These are phyloP conservation scores for Candida nonsorbophila DNA, from an alignment of 805 yeast species.

Conservation along the genomic window DNA sequence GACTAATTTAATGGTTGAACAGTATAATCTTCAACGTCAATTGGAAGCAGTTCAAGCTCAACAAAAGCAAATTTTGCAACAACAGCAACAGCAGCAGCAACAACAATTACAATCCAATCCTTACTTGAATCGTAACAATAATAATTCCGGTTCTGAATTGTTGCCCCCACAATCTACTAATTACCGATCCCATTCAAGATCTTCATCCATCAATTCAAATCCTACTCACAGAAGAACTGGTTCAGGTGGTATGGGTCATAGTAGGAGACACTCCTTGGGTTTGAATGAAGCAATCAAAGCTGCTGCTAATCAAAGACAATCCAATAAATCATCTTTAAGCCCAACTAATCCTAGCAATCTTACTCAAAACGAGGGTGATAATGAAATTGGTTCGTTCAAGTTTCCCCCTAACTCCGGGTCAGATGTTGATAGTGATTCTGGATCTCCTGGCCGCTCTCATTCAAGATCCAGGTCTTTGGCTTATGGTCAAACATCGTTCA, in stretches of 20 bases:
- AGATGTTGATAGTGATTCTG: conserved; percentile 10
- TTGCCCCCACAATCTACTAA: conserved; percentile 15
- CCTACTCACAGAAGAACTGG: conserved; percentile 29
- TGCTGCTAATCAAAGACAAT: conserved; percentile 81
- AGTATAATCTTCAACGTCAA: conserved; percentile 83
- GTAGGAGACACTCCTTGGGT: conserved; percentile 88
- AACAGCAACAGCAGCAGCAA: conserved; percentile 53
- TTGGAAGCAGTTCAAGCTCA: conserved; percentile 88
- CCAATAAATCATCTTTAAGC: conserved; percentile 29
- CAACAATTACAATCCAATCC: conserved; percentile 11
- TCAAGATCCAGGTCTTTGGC: conserved; percentile 36
- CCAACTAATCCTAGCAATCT: conserved; percentile 13
- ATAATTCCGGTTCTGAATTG: conserved; percentile 10
- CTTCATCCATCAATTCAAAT: conserved; percentile 20
- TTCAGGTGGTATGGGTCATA: conserved; percentile 54
- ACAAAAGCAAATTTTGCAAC: conserved; percentile 83
- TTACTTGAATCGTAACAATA: conserved; percentile 1
- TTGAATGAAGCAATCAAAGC: conserved; percentile 91
- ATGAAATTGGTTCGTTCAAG: conserved; percentile 38
- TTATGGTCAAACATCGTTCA: conserved; percentile 43
- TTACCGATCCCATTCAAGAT: conserved; percentile 26
- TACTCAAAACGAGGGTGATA: conserved; percentile 5
- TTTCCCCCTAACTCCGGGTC: conserved; percentile 45
- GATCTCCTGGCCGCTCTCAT: conserved; percentile 13
- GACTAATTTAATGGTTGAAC: conserved; percentile 90